Percentiles rank a stretch among this genome's conserved stretches.
These are phyloP conservation scores for Vitis labrusca DNA, from an alignment of 164 flowering plant genomes.

Conservation along the genomic window DNA sequence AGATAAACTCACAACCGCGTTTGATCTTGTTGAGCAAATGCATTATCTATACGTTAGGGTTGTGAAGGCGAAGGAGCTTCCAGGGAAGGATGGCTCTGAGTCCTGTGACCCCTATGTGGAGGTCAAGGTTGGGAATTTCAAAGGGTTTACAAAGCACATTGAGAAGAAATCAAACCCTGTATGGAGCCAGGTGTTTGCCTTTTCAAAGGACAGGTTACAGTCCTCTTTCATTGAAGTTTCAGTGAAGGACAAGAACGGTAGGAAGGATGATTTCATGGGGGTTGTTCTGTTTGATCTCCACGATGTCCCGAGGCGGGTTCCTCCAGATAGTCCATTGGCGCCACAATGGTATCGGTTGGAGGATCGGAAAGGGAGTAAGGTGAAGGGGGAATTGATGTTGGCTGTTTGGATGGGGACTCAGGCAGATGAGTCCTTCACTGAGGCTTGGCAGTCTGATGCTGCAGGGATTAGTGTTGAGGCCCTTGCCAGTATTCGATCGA, in stretches of 20 bases:
- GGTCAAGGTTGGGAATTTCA: constrained; percentile 35
- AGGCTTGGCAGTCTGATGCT: constrained; percentile 40
- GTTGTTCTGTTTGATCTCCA: constrained; percentile 37
- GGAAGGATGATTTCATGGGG: constrained; percentile 40
- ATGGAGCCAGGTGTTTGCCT: constrained; percentile 38
- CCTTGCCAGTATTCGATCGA: constrained; percentile 34
- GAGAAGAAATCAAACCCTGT: constrained; percentile 25
- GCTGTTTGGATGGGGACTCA: constrained; percentile 75
- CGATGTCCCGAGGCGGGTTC: constrained; percentile 56
- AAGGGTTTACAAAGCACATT: constrained; percentile 21
- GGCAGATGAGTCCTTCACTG: constrained; percentile 53
- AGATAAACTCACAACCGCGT: constrained; percentile 21
- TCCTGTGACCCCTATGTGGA: constrained; percentile 35
- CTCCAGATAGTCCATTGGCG: constrained; percentile 64
- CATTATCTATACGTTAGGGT: constrained; percentile 35
- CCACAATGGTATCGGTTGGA: constrained; percentile 62
- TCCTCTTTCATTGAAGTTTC: constrained; percentile 23
- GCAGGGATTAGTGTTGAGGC: constrained; percentile 27
- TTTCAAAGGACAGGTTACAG: constrained; percentile 32
- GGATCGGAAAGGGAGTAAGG: constrained; percentile 33
- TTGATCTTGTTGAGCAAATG: constrained; percentile 42
- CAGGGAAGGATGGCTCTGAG: constrained; percentile 16
- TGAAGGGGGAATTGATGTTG: constrained; percentile 52
- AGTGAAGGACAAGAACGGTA: constrained; percentile 25
- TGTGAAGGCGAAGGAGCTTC: constrained; percentile 36